These are phyloP conservation scores for Pleurotus tuber-regium DNA, from an alignment of 768 basidiomycete species.

Conservation along the genomic window DNA sequence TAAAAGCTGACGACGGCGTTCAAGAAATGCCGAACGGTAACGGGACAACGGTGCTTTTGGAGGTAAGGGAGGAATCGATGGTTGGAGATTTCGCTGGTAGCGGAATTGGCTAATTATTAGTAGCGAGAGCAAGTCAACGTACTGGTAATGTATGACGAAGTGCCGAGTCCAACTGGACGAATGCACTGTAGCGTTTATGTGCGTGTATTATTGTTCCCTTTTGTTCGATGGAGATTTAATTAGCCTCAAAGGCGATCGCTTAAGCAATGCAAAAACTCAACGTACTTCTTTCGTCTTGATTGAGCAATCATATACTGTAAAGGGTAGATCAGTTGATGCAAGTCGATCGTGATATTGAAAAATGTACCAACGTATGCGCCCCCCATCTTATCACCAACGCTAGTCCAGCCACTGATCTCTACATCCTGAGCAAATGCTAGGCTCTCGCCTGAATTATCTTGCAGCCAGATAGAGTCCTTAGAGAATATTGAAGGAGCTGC, in stretches of 20 bases:
- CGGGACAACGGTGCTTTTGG: slow-evolving; percentile 68
- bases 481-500: slow-evolving; percentile 57
- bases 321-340: not conserved
- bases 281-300: slow-evolving; percentile 60
- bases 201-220: slow-evolving; percentile 63
- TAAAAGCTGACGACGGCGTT: slow-evolving; percentile 54
- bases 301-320: slow-evolving; percentile 63
- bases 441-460: slow-evolving; percentile 54
- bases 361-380: slow-evolving; percentile 59
- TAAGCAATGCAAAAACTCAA: slow-evolving; percentile 9
- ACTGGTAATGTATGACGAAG: slow-evolving; percentile 56
- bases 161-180: slow-evolving; percentile 48
- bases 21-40: slow-evolving; percentile 67
- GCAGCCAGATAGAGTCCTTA: slow-evolving; percentile 62
- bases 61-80: slow-evolving; percentile 56
- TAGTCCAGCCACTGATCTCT: slow-evolving; percentile 66
- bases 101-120: slow-evolving; percentile 3
- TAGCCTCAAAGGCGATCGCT: not conserved
- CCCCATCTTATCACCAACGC: slow-evolving; percentile 63
- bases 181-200: slow-evolving; percentile 67
- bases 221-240: no score
- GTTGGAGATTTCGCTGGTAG: slow-evolving; percentile 39
- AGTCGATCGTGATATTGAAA: not conserved
- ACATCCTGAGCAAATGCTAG: slow-evolving; percentile 63
- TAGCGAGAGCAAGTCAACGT: slow-evolving; percentile 17